Base-by-base conservation (phyloP, 805 yeast genomes). In the Yamadazyma tumulicola region DNA sequence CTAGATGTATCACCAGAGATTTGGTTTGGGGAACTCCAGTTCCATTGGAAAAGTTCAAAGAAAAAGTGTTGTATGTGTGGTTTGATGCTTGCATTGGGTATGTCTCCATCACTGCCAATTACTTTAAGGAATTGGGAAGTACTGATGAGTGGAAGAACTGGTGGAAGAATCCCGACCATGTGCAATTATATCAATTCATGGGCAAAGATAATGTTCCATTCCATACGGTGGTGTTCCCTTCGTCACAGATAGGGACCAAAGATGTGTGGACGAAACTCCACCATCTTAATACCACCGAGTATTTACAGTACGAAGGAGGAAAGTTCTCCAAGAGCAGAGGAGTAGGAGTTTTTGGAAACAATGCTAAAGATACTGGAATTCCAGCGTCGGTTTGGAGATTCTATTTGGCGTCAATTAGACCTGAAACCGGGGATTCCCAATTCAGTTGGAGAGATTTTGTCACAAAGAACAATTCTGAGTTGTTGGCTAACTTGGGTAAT, bases 161-260 rank as follows among this genome's bases (percentile, higher is more conserved):
- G 98, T 93, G 99, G 99, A 78, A 77, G 51, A 72, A 84, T 54
- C 95, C 96, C n/a, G 87, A 88, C 35, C 59, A 88, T 43, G 96
- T 93, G 44, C 65, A 84, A 46, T 69, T 93, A 47, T 87, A 85
- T 60, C 99, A 93, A 69, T 93, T 93, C 61, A 93, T 93, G 99
- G 99, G 99, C 64, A 93, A 93, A 61, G 99, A 93, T 64, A 93
- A 93, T 56, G 97, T 89, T 52, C 97, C 97, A 20, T 93, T 93
- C 86, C 99, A 93, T 59, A 84, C 96, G 1, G 98, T 93, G 37
- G 95, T 93, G 37, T 93, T 91, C 87, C 99, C 99, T 41, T 81
- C 94, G 27, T 67, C 95, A 18, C 83, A 81, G 63, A 66, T 93
- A 29, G 99, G 97, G 59, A 89, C 98, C 12, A 64, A 73, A 13